Conservation (phyloP, 495 filamentous ascomycete species). For the Bacidia gigantensis region DNA sequence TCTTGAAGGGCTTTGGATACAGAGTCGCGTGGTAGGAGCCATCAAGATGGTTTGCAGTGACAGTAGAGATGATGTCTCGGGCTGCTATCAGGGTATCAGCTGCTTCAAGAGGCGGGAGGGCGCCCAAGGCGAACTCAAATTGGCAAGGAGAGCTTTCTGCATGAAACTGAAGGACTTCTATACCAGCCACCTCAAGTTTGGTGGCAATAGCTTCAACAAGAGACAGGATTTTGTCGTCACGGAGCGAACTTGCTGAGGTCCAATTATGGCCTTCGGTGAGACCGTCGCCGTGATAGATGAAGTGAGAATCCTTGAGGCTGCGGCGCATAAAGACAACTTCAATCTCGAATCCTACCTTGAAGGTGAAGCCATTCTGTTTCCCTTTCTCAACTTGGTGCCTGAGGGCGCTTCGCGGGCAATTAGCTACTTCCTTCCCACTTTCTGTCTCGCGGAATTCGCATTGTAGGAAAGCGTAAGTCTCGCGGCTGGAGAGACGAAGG, state of each 20-base stretch:
- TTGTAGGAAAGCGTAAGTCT: slow-evolving; percentile 45
- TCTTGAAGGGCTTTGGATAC: slow-evolving; percentile 53
- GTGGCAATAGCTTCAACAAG: slow-evolving; percentile 50
- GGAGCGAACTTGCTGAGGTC: slow-evolving; percentile 43
- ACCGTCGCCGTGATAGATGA: slow-evolving; percentile 15
- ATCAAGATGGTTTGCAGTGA: slow-evolving; percentile 34
- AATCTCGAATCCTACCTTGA: slow-evolving; percentile 68
- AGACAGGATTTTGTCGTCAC: slow-evolving; percentile 38
- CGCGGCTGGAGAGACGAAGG: slow-evolving; percentile 38
- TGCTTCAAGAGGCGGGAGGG: slow-evolving; percentile 48
- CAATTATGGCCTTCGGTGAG: slow-evolving; percentile 39
- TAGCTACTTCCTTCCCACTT: slow-evolving; percentile 20
- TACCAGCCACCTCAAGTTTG: slow-evolving; percentile 43
- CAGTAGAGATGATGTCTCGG: slow-evolving; percentile 48
- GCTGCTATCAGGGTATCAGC: slow-evolving; percentile 62
- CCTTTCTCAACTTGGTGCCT: slow-evolving; percentile 36
- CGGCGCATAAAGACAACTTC: slow-evolving; percentile 58
- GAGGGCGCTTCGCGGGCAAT: slow-evolving; percentile 49
- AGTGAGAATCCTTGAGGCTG: slow-evolving; percentile 11
- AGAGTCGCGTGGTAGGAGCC: slow-evolving; percentile 58
- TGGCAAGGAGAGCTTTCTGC: slow-evolving; percentile 62
- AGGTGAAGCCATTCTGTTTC: slow-evolving; percentile 29
- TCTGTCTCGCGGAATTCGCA: slow-evolving; percentile 44
- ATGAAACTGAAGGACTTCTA: slow-evolving; percentile 63
- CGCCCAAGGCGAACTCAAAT: slow-evolving; percentile 66